phyloP scores from a whole-genome alignment of 371 early-diverging fungal species.

The Syncephalastrum contaminatum region DNA sequence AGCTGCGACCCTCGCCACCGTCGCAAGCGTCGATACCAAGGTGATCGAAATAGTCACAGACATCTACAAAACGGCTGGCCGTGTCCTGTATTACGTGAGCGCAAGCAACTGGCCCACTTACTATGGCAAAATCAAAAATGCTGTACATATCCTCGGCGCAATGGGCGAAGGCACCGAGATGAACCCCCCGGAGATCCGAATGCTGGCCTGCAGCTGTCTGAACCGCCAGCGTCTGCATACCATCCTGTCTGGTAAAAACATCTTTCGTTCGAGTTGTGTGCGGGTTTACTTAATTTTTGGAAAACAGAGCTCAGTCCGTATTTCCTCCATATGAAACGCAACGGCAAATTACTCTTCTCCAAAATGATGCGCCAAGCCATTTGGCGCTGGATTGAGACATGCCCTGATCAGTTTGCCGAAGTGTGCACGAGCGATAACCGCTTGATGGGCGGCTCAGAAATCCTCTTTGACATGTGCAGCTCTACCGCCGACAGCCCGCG shows the following conservation, averaged over 20 bases:
- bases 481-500: constrained; percentile 66
- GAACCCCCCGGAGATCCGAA: constrained; percentile 66
- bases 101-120: constrained; percentile 82
- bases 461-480: constrained; percentile 73
- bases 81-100: constrained; percentile 76
- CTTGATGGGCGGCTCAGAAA: constrained; percentile 69
- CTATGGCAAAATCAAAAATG: constrained; percentile 66
- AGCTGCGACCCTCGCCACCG: constrained; percentile 11
- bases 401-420: constrained; percentile 67
- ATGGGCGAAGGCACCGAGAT: constrained; percentile 58
- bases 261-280: not conserved
- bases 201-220: constrained; percentile 74
- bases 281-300: not conserved
- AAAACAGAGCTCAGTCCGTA: constrained; percentile 59
- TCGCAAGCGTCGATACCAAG: constrained; percentile 25
- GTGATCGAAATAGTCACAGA: constrained; percentile 50
- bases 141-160: constrained; percentile 47
- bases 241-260: constrained; percentile 61
- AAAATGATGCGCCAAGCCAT: constrained; percentile 73
- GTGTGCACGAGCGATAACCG: constrained; percentile 62
- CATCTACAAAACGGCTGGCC: constrained; percentile 67
- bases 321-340: constrained; percentile 62
- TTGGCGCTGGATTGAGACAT: constrained; percentile 86
- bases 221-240: constrained; percentile 64
- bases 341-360: constrained; percentile 65